Evolutionary conservation across 768 basidiomycete species (phyloP), one percentile per base, ranked within the genome.

Genomic region (Asterophora lycoperdoides): DNA sequence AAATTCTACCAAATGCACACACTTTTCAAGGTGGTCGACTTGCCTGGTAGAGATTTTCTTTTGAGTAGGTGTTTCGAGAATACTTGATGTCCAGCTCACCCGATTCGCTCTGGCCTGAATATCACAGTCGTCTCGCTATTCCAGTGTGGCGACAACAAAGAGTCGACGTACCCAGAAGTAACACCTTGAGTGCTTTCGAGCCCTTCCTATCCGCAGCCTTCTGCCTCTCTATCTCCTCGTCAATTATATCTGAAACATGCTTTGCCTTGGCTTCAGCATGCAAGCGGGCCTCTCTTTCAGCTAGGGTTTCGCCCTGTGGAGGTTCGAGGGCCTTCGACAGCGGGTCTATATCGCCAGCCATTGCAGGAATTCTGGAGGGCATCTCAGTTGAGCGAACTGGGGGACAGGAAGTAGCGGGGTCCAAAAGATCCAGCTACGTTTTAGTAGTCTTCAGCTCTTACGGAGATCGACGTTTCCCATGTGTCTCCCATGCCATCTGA

Each of bases 11-110:
- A 10, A 30, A 75, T 83, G 55, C 62, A 87, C 86, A 87, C 62
- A 87, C 86, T 88, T 66, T 89, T 86, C 35, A 89, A 69, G 1
- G 86, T 86, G 0, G 87, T 90, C 0, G 85, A 88, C 70, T 89
- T 90, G 50, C 86, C 86, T 89, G 40, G 7, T 38, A 49, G 52
- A 29, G 10, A 48, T 37, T 43, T 34, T 8, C 19, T 9, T 32
- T 39, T 51, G 44, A 38, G 35, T 15, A 10, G 46, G 32, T 4
- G 20, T 5, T 48, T 40, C 14, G 39, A 46, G 17, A 9, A n/a
- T 9, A 18, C 20, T n/a, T 20, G 5, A 47, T 20, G 34, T 44
- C n/a, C 1, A 30, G 60, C 77, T 46, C 66, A 88, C 86, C 86
- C 48, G 84, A 88, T 74, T 90, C 87, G 60, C 84, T 86, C 68